These are phyloP conservation scores for Tricholoma flavovirens DNA, from an alignment of 768 basidiomycete species.

Conservation along the genomic window DNA sequence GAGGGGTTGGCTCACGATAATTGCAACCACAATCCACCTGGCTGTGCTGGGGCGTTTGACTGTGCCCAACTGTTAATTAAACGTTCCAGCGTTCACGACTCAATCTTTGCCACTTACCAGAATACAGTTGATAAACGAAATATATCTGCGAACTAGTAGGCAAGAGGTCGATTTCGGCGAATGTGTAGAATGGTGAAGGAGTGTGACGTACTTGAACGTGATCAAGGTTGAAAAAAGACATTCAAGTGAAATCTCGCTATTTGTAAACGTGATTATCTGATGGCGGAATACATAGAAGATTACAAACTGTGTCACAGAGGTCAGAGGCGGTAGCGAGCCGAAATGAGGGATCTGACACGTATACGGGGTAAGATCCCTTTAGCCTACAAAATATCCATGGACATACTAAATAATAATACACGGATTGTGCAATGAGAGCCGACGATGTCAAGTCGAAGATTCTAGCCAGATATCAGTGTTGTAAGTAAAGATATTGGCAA, in stretches of 20 bases:
- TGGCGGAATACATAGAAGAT: conserved; percentile 6
- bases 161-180: neutral
- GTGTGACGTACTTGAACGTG: conserved; percentile 33
- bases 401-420: conserved; percentile 40
- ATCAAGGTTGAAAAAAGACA: conserved; percentile 38
- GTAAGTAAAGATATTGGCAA: neutral
- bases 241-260: conserved; percentile 35
- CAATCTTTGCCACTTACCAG: conserved; percentile 17
- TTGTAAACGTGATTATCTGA: neutral
- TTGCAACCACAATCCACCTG: conserved; percentile 23
- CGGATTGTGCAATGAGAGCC: conserved; percentile 34
- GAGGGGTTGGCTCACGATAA: conserved; percentile 19
- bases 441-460: conserved; percentile 35
- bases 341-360: conserved; percentile 36
- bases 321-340: conserved; percentile 32
- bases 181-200: neutral
- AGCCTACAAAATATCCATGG: neutral
- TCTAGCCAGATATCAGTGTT: conserved; percentile 10
- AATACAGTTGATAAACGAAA: conserved; percentile 37
- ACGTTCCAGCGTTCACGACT: neutral
- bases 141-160: conserved; percentile 35
- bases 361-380: neutral
- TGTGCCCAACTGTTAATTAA: conserved; percentile 6
- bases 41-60: conserved; percentile 22
- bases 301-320: conserved; percentile 34